Conservation (phyloP, 495 filamentous ascomycete genomes). For the Penicillium macrosclerotiorum region DNA sequence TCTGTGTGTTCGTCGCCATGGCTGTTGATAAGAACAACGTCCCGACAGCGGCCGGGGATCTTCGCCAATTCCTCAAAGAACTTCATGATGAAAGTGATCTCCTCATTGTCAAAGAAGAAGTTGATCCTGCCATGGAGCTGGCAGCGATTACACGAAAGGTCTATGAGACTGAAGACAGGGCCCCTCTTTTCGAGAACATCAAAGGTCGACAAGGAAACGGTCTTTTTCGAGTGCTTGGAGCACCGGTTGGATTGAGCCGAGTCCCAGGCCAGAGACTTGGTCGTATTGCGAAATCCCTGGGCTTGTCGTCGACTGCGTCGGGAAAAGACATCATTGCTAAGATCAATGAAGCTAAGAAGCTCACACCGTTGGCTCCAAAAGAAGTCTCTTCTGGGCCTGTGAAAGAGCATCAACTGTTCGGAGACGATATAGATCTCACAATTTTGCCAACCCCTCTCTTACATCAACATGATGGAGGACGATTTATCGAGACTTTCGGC, state of each 20-base stretch:
- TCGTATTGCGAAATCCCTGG: conserved; percentile 35
- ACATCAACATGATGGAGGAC: conserved; percentile 37
- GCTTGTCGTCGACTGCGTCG: conserved; percentile 26
- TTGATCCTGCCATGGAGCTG: conserved; percentile 37
- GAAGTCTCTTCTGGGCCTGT: conserved; percentile 26
- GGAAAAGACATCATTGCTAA: conserved; percentile 31
- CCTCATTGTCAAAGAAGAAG: conserved; percentile 30
- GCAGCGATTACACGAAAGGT: conserved; percentile 37
- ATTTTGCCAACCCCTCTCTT: conserved; percentile 32
- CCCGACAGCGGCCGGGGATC: too few relatives aligned
- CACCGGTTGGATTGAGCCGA: conserved; percentile 26
- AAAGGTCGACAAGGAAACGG: conserved; percentile 33
- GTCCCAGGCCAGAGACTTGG: conserved; percentile 24
- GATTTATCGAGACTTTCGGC: conserved; percentile 40
- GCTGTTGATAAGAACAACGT: too few relatives aligned
- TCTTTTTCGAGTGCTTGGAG: conserved; percentile 39
- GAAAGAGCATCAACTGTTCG: conserved; percentile 34
- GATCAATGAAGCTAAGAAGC: conserved; percentile 22
- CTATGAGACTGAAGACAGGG: conserved; percentile 38
- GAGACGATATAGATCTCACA: conserved; percentile 33
- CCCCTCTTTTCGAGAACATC: conserved; percentile 43
- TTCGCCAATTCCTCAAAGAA: conserved; percentile 37
- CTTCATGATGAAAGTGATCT: conserved; percentile 34
- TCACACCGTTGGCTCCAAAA: conserved; percentile 24
- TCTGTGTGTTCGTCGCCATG: too few relatives aligned